Evolutionary conservation across 106 monocot species (phyloP).

Genomic region (Dendrobium chrysotoxum): DNA sequence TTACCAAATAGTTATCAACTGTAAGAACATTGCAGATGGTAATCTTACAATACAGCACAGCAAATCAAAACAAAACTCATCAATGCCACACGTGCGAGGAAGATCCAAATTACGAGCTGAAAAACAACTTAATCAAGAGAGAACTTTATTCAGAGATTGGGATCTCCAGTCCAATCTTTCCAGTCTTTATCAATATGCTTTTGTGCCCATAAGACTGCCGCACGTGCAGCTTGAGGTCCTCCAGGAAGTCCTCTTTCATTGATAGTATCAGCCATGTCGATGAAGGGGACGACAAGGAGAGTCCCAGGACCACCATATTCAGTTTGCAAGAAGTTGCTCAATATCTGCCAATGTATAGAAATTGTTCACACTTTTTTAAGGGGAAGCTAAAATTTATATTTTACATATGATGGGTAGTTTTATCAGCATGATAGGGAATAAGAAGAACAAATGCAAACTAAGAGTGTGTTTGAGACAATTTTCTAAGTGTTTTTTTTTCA

Average conservation of each 20-base stretch:
- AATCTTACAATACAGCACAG: no score
- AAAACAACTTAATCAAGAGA: not conserved
- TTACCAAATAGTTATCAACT: no score
- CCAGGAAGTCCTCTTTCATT: slow-evolving; percentile 73
- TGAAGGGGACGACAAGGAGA: slow-evolving; percentile 67
- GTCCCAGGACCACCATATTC: slow-evolving; percentile 88
- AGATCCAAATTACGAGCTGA: not conserved
- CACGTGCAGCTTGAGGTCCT: slow-evolving; percentile 68
- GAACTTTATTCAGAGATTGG: not conserved
- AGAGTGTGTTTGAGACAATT: no score
- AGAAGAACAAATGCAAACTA: no score
- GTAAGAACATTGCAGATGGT: no score
- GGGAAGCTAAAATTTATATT: not conserved
- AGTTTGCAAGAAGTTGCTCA: slow-evolving; percentile 54
- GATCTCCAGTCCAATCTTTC: slow-evolving; percentile 41
- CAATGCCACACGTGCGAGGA: no score
- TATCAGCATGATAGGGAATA: no score
- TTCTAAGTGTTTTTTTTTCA: no score
- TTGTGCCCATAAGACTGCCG: slow-evolving; percentile 71
- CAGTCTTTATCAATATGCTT: slow-evolving; percentile 58
- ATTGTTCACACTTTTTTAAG: no score
- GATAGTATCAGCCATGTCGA: slow-evolving; percentile 84
- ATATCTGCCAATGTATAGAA: slow-evolving; percentile 33
- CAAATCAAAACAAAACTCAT: no score
- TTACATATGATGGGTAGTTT: no score